Evolutionary conservation across 805 yeast genomes (phyloP), one percentile per base, ranked within the genome.

Genomic region (Kodamaea kaohsiungensis): DNA sequence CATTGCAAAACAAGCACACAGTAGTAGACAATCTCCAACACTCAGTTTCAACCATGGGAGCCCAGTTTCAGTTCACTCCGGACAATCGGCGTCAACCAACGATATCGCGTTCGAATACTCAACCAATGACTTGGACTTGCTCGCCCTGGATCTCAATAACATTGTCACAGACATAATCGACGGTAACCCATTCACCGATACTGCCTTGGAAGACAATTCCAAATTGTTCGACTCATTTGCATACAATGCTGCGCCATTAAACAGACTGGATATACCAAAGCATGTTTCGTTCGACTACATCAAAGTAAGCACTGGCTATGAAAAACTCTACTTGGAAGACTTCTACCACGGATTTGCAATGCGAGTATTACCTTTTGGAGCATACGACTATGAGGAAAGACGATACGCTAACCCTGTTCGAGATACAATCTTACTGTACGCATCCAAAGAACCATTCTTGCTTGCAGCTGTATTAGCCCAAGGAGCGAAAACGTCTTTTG

Each of bases 391-490:
- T 9, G 53, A 55, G 3, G 56, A 56, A 13, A 64, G 66, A 25
- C 35, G 61, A 2, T 65, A 71, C 46, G 65, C 63, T 56, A 75
- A 77, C 56, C 90, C 93, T 0, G 76, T 85, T 1, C 68, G 91
- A 53, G 91, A 87, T 61, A 79, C 86, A 6, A 64, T 88, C 5
- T 63, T 88, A 19, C 73, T 78, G 18, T 83, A 83, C 65, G 89
- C 91, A 0, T 72, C 79, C 22, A 76, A 76, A 16, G 88, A 84
- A 60, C 76, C 86, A 1, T 86, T 84, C 61, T 63, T 88, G 15
- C 68, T 87, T 48, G 86, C 89, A 13, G 89, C 91, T 0, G 78
- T 87, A 2, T 65, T 88, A 48, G 88, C 93, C 0, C 86, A 86
- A 54, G 92, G 92, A n/a, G 91, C 92, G 0, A 72, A 83, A 40